phyloP scores from a whole-genome alignment of 768 basidiomycete genomes.

The Russula abietina region DNA sequence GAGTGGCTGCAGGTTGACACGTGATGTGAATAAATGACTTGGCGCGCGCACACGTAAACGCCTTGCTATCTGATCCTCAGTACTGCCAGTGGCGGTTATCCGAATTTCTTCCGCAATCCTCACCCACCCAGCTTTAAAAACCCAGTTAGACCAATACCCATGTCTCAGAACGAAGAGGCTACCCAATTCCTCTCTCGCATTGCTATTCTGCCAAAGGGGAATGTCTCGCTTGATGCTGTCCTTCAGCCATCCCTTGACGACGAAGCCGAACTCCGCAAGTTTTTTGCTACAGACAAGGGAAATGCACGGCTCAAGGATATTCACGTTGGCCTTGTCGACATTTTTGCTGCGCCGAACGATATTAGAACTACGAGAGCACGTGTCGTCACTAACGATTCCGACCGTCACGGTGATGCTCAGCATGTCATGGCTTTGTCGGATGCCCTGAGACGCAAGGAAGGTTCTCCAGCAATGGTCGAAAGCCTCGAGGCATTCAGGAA shows the following conservation, averaged over 20 bases:
- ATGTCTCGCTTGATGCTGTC: conserved; percentile 38
- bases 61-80: neutral
- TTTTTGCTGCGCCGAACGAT: conserved; percentile 45
- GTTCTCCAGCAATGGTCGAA: conserved; percentile 43
- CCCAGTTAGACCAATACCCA: neutral
- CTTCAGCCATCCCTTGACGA: conserved; percentile 53
- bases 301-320: conserved; percentile 42
- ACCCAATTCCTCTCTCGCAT: conserved; percentile 29
- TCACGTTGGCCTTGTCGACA: conserved; percentile 53
- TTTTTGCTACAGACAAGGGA: conserved; percentile 49
- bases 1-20: too few species aligned
- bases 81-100: neutral
- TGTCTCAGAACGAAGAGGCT: conserved; percentile 31
- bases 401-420: conserved; percentile 41
- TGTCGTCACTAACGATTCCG: conserved; percentile 40
- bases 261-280: conserved; percentile 48
- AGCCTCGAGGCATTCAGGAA: conserved; percentile 54
- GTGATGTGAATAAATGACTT: too few species aligned
- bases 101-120: neutral
- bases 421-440: conserved; percentile 51
- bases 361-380: conserved; percentile 49
- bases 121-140: neutral
- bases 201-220: conserved; percentile 26
- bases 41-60: too few species aligned
- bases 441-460: conserved; percentile 42